Percentiles rank a stretch among this genome's conserved stretches.
Evolutionary conservation across 1,284 basidiomycete species (phyloP).

Genomic region (Ustilago curta): DNA sequence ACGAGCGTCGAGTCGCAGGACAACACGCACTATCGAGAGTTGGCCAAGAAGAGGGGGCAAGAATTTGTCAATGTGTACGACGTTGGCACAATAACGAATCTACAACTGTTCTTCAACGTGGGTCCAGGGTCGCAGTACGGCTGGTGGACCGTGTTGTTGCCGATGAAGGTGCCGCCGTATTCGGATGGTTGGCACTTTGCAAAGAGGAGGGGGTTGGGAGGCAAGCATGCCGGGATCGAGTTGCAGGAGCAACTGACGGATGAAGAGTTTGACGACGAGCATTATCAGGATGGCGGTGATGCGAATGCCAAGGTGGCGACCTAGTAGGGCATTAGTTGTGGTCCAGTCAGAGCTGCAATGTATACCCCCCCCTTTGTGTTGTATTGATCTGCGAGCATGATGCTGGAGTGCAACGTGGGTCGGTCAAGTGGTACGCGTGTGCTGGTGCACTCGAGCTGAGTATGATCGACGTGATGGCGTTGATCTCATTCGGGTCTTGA

Average conservation of each 20-base stretch:
- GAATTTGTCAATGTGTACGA: constrained; percentile 90
- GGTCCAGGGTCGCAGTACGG: constrained; percentile 74
- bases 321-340: no score
- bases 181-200: constrained; percentile 88
- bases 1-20: constrained; percentile 93
- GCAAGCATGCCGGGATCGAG: constrained; percentile 70
- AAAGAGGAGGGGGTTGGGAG: constrained; percentile 74
- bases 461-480: no score
- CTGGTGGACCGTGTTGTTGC: constrained; percentile 81
- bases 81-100: constrained; percentile 79
- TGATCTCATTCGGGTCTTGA: no score
- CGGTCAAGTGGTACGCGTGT: not conserved
- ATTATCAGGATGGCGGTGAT: constrained; percentile 6
- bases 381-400: no score
- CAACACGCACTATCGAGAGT: constrained; percentile 79
- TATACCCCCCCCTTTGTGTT: not conserved
- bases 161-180: constrained; percentile 82
- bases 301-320: not conserved
- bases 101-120: constrained; percentile 89
- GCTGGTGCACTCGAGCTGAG: no score
- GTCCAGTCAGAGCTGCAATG: not conserved
- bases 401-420: not conserved
- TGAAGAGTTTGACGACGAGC: constrained; percentile 66
- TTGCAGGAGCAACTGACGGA: constrained; percentile 73
- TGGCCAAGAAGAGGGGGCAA: constrained; percentile 77